Percentiles rank a stretch among this genome's conserved stretches.
Conservation (phyloP, 129 eudicot species). For the Saposhnikovia divaricata region DNA sequence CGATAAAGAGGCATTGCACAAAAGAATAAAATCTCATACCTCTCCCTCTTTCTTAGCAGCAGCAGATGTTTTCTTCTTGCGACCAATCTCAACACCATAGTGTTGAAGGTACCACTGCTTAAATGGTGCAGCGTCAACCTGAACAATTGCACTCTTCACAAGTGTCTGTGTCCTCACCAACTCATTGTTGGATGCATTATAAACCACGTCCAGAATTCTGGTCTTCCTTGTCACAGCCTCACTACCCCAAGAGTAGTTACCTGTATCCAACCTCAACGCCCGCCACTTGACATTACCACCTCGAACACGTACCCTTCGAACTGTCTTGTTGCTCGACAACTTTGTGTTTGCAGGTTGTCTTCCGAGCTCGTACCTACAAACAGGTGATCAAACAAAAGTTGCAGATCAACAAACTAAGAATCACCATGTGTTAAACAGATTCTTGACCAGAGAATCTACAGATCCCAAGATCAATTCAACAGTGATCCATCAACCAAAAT, state of each 20-base stretch:
- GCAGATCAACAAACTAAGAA: not conserved
- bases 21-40: not conserved
- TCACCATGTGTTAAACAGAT: not conserved
- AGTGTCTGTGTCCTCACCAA: conserved; percentile 40
- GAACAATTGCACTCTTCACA: conserved; percentile 42
- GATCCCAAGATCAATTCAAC: not conserved
- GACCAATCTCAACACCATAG: conserved; percentile 39
- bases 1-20: not conserved
- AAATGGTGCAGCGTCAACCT: conserved; percentile 42
- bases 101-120: conserved; percentile 41
- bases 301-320: conserved; percentile 30
- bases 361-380: conserved; percentile 33
- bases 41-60: conserved; percentile 32
- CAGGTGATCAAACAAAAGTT: not conserved
- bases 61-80: conserved; percentile 29
- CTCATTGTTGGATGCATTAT: conserved; percentile 45
- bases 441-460: not conserved
- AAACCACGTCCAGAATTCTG: conserved; percentile 36
- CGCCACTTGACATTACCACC: conserved; percentile 46
- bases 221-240: conserved; percentile 41
- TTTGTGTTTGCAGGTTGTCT: conserved; percentile 37
- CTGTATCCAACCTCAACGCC: conserved; percentile 38
- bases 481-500: not conserved
- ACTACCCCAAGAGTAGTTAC: conserved; percentile 40
- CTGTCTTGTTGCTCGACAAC: conserved; percentile 28